Conservation (phyloP, 2,329 filamentous ascomycete species). For the Fusarium sp. region DNA sequence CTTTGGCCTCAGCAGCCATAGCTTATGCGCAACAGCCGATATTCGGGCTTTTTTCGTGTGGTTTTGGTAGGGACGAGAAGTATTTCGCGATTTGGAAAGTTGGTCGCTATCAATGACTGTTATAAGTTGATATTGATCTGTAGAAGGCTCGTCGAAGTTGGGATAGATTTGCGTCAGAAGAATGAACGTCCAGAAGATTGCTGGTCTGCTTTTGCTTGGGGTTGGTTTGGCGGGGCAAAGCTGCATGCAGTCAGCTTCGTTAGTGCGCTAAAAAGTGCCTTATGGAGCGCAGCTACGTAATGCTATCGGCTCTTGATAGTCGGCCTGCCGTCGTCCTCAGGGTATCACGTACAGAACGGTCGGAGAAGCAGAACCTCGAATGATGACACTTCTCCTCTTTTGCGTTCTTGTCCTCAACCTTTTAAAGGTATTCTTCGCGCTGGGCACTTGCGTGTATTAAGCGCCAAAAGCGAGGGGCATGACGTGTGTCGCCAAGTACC, state of each 20-base stretch:
- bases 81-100: background rate
- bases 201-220: constrained; percentile 1
- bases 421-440: constrained; percentile 21
- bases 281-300: constrained; percentile 33
- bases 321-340: background rate
- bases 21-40: constrained; percentile 16
- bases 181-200: constrained; percentile 13
- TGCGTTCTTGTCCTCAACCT: background rate
- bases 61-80: background rate
- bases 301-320: background rate
- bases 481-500: constrained; percentile 47
- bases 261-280: constrained; percentile 3
- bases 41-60: constrained; percentile 13
- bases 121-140: background rate
- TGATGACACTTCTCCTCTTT: background rate
- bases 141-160: constrained; percentile 18
- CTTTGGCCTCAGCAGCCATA: constrained; percentile 46
- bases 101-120: constrained; percentile 20
- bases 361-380: background rate
- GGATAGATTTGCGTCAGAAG: constrained; percentile 15
- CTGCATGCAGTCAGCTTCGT: constrained; percentile 31
- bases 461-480: constrained; percentile 44
- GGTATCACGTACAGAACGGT: constrained; percentile 15
- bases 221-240: constrained; percentile 40
- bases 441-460: constrained; percentile 31